Base-by-base conservation (phyloP, 2,329 filamentous ascomycete genomes). In the Emergomyces orientalis region DNA sequence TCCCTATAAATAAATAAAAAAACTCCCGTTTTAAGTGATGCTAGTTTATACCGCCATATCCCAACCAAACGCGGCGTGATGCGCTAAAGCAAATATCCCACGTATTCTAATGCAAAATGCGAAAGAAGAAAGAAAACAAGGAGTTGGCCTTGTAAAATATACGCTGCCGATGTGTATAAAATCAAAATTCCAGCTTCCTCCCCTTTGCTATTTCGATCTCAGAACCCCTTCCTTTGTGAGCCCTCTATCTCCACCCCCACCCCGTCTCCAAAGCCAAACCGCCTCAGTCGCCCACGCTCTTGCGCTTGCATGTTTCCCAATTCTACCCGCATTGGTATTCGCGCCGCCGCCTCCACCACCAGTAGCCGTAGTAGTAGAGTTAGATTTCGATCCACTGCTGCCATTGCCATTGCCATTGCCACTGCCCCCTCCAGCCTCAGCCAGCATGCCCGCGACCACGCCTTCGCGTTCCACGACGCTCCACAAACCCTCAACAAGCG, bases 281-380 rank as follows among this genome's bases (percentile, higher is more conserved):
- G 91, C 92, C 74, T 97, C 93, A 3, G 88, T 86, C 13, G 93
- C 92, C 80, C 92, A 96, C 0, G 88, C 88, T 70, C 86, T 85
- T 59, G 90, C 90, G 63, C 90, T 93, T 64, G 88, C 79, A 79
- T 97, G 92, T 0, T 86, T 71, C 6, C 76, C 75, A 64, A 77
- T 69, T 6, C 72, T 69, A 6, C 70, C 72, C 59, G 60, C 43
- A 32, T 58, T 32, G 32, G 13, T 7, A 17, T 17, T 6, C 5
- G 41, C 17, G 5, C 41, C 6, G 5, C 14, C 14, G 19, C 41
- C 37, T 13, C 2, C 39, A 5, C 13, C 39, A 41, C 13, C 1
- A 41, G 39, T 45, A 19, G 41, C 17, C 19, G 19, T 8, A 45
- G 41, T 8, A 45, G 22, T 27, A 30, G 22, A 30, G 7, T 25